Evolutionary conservation across 2,329 filamentous ascomycete genomes (phyloP), one percentile per base, ranked within the genome.

Genomic region (Alternaria rosae): DNA sequence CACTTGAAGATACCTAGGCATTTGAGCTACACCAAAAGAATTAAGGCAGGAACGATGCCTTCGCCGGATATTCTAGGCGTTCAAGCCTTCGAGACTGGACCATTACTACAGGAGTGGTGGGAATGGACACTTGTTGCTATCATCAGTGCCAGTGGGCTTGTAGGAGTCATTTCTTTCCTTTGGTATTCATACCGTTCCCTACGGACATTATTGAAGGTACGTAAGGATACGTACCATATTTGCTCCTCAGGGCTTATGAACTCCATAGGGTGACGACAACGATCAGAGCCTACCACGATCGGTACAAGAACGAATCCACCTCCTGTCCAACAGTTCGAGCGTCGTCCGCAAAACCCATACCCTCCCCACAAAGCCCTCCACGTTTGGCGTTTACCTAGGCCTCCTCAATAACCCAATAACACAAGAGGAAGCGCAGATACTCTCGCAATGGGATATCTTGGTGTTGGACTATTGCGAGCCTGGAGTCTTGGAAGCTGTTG

Each of bases 381-480:
- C 75, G 6, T 79, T 79, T 55, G 77, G 76, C 17, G 76, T 79
- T 38, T 79, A 77, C 48, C 69, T 79, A 12, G 77, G 77, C 30
- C 10, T 50, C 11, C 53, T 79, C 15, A 73, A 56, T 35, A 68
- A 35, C 32, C 77, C 76, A 20, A 50, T 69, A 13, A 72, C 70
- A 23, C 61, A 67, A 41, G 69, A 74, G 17, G 75, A 78, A 50
- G 61, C 28, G 11, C 57, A 70, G 9, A 61, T 73, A 55, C 54
- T 79, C 8, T 66, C 71, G 25, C 70, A 72, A 72, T 79, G 75
- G 76, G 73, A 78, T 21, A 60, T 71, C 28, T 51, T 78, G 21
- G 70, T 79, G 4, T 50, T 79, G 50, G 76, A 79, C 43, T 67
- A 74, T 25, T 61, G 62, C 25, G 57, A 77, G 45, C 65, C 70